Evolutionary conservation across 495 filamentous ascomycete genomes (phyloP), one percentile per base, ranked within the genome.

Genomic region (Hypoxylon cercidicola): DNA sequence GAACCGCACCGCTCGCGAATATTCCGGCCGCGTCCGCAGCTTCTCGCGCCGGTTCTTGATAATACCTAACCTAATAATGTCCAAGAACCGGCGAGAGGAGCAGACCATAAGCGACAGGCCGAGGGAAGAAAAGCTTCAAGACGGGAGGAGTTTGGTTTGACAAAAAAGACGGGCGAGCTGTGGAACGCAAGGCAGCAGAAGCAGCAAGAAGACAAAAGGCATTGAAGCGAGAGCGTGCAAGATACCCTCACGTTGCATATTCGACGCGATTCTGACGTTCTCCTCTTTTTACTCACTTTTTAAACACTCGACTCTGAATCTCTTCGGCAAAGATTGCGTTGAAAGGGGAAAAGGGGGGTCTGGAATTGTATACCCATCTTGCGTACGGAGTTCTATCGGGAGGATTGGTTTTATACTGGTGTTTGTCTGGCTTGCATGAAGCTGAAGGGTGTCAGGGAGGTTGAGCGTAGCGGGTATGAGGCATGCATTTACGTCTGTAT

Each of bases 301-400:
- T 16, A n/a, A n/a, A 16, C n/a, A 41, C 39, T 39, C 35, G n/a
- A 39, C 35, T 7, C 35, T 39, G n/a, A n/a, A 4, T 6, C 39
- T n/a, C 12, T n/a, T 41, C 15, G 39, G 13, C n/a, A 13, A 16
- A 41, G 4, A 1, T 41, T 41, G 39, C 19, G 21, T 46, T 16
- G 30, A 16, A 47, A 39, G 16, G 25, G 25, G 16, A 18, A 18
- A 43, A 4, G 20, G 32, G 16, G n/a, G 39, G 40, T 15, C 57
- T 53, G 43, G 43, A 60, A 43, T 65, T 65, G 62, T 65, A 65
- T 65, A 65, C 55, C 35, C 62, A 47, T 46, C 39, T 63, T 63
- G 60, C 45, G 37, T 63, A 55, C 35, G 15, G 23, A 51, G 43
- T 39, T 37, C 45, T 49, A 46, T 21, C n/a, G n/a, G 12, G n/a